These are phyloP conservation scores for Posidonia oceanica DNA, from an alignment of 116 monocot species.

Conservation along the genomic window DNA sequence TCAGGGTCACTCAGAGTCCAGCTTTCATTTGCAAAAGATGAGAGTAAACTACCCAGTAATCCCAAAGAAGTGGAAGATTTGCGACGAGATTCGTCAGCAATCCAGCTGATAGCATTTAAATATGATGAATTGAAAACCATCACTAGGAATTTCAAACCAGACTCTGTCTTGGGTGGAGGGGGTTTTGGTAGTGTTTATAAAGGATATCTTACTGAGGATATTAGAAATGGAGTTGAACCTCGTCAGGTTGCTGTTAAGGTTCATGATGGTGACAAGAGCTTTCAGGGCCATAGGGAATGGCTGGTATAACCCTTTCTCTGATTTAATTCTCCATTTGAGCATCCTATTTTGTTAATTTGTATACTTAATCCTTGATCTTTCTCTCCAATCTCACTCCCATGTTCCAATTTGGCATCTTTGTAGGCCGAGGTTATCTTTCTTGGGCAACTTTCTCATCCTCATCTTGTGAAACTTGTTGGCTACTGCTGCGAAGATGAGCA, in stretches of 20 bases:
- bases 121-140: conserved; percentile 50
- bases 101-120: conserved; percentile 46
- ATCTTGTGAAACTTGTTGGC: conserved; percentile 76
- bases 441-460: conserved; percentile 86
- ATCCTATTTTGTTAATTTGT: too few species aligned
- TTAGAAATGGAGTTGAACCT: conserved; percentile 38
- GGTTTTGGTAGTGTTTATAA: conserved; percentile 85
- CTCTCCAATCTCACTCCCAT: too few species aligned
- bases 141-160: conserved; percentile 55
- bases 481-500: conserved; percentile 89
- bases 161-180: conserved; percentile 55
- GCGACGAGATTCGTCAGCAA: conserved; percentile 19
- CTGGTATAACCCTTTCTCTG: conserved; percentile 40
- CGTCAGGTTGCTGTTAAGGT: conserved; percentile 79
- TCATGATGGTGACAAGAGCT: conserved; percentile 71
- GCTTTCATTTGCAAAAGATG: conserved; percentile 10
- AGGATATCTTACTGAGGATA: conserved; percentile 45
- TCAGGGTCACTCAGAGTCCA: conserved; percentile 25
- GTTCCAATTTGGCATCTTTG: neutral
- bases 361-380: too few species aligned
- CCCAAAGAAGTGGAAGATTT: conserved; percentile 39
- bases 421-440: conserved; percentile 88
- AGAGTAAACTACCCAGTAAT: conserved; percentile 31
- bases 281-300: conserved; percentile 92
- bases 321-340: neutral